A percentile compares a stretch with the other conserved stretches of the same genome.
Conservation (phyloP, 352 stramenopile genomes). For the Phytophthora hybrid region DNA sequence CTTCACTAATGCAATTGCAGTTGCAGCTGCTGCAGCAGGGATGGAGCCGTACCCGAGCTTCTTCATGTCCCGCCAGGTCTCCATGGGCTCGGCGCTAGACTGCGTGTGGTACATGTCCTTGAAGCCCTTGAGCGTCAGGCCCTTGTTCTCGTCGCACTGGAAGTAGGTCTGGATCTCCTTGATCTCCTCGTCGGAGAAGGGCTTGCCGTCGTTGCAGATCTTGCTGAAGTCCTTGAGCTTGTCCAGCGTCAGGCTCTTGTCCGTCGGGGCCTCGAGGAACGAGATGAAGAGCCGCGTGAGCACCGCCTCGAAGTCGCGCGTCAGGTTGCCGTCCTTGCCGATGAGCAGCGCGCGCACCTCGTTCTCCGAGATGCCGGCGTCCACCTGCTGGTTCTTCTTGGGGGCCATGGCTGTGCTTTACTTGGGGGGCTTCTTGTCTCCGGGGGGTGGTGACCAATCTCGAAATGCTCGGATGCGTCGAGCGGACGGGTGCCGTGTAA, state of each 20-base stretch:
- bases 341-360: slow-evolving; percentile 86
- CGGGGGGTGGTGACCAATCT: slow-evolving; percentile 34
- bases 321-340: slow-evolving; percentile 83
- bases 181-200: slow-evolving; percentile 91
- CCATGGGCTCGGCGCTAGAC: slow-evolving; percentile 87
- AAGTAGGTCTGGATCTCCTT: slow-evolving; percentile 94
- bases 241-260: slow-evolving; percentile 83
- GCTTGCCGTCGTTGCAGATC: slow-evolving; percentile 89
- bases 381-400: slow-evolving; percentile 61
- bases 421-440: slow-evolving; percentile 19
- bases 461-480: slow-evolving; percentile 40
- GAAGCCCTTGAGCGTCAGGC: slow-evolving; percentile 89
- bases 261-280: slow-evolving; percentile 81
- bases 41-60: slow-evolving; percentile 76
- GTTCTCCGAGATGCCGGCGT: slow-evolving; percentile 78
- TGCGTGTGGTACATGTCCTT: slow-evolving; percentile 94
- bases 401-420: slow-evolving; percentile 51
- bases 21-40: neutral
- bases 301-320: slow-evolving; percentile 87
- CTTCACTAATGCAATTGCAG: neutral
- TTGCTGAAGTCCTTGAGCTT: slow-evolving; percentile 92
- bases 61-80: slow-evolving; percentile 92
- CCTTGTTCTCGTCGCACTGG: slow-evolving; percentile 92
- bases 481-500: slow-evolving; percentile 31
- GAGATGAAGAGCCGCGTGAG: slow-evolving; percentile 88